A percentile compares a stretch with the other conserved stretches of the same genome.
Conservation (phyloP, 176 grass and related monocot genomes). For the Chloris gayana region DNA sequence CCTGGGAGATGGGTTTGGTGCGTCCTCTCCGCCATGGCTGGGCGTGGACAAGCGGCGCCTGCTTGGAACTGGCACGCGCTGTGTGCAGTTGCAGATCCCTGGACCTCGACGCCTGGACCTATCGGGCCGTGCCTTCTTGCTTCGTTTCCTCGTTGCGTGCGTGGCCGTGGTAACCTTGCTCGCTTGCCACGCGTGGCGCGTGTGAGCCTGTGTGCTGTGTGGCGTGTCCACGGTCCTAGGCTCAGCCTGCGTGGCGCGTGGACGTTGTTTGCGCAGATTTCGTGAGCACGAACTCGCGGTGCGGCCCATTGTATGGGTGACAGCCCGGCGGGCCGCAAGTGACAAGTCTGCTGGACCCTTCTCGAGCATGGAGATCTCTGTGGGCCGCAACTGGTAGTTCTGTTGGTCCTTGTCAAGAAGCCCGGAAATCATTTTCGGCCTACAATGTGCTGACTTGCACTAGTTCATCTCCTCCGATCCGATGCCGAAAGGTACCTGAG, state of each 20-base stretch:
- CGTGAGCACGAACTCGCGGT: background rate
- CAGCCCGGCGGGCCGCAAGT: background rate
- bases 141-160: background rate
- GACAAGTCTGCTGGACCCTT: background rate
- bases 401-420: no score
- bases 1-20: background rate
- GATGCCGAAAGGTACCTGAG: no score
- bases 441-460: no score
- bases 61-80: background rate
- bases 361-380: background rate
- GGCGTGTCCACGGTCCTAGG: no score
- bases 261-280: no score
- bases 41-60: background rate
- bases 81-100: no score
- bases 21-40: background rate
- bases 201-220: no score
- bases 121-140: background rate
- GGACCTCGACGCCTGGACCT: background rate
- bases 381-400: background rate
- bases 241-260: no score
- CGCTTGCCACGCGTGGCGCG: no score
- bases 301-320: background rate
- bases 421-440: background rate
- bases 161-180: no score
- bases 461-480: no score